Base-by-base conservation (phyloP, 129 eudicot genomes). In the Scalesia atractyloides region DNA sequence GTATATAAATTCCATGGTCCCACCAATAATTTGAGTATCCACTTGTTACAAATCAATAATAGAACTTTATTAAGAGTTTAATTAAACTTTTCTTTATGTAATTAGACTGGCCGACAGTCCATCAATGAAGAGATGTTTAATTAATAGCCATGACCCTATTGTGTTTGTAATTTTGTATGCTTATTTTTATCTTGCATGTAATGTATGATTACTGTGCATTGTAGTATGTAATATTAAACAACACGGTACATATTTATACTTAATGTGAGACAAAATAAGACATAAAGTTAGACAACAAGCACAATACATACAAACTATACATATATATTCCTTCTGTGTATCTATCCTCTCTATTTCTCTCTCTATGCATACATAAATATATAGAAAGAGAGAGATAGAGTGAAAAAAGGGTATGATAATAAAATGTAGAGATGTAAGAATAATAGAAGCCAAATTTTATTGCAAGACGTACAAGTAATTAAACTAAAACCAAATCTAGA, bases 91-190 rank as follows among this genome's bases (percentile, higher is more conserved):
- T 9, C 5, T 15, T 34, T 30, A 22, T 54, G 58, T 76, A 57
- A 76, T 44, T 60, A 67, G 30, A 56, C 12, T 47, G 80, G 48
- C 80, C 74, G 68, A 76, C 80, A 76, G 18, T 76, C 61, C 59
- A 75, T 30, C 67, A 12, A 76, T 60, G 17, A 76, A 12, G 68
- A 57, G 36, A 76, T 73, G 74, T 43, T 76, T 53, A 56, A 66
- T 9, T 41, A 41, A 41, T 41, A 6, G 46, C 46, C 46, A 11
- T 41, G 46, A 41, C 46, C 46, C 10, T 41, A 8, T 41, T 9
- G 46, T 41, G 10, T 41, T 41, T 30, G 34, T 30, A 30, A 30
- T 30, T 3, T 30, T 41, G 46, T 41, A 41, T 41, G 46, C 46
- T 41, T 41, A 41, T 6, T 41, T 41, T 0, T 56, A 18, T 56